A percentile compares a stretch with the other conserved stretches of the same genome.
phyloP scores from a whole-genome alignment of 2,329 filamentous ascomycete species.

The Tolypocladium album region DNA sequence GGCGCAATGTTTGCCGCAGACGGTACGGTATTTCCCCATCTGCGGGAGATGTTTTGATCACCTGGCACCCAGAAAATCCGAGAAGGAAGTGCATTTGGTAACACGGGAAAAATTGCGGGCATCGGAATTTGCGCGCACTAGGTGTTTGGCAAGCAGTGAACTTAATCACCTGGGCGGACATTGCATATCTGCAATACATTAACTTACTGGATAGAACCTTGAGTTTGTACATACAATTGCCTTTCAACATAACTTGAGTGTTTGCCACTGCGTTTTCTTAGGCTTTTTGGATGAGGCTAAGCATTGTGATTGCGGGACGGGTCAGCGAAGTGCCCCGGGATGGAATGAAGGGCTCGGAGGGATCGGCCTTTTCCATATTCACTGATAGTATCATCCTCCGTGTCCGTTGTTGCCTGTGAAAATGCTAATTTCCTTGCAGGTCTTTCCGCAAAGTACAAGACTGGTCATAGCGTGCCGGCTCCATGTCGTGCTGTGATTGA shows the following conservation, averaged over 20 bases:
- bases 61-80: not conserved
- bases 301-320: not conserved
- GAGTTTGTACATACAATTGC: not conserved
- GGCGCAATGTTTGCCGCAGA: conserved; percentile 13
- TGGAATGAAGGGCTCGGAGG: not conserved
- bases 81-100: not conserved
- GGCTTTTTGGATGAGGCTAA: not conserved
- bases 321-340: not conserved
- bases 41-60: conserved; percentile 25
- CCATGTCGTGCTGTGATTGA: not conserved
- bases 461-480: not conserved
- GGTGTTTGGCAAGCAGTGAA: not conserved
- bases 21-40: conserved; percentile 24
- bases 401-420: not conserved
- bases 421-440: not conserved
- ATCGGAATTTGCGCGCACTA: not conserved
- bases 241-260: too few species aligned
- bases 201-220: not conserved
- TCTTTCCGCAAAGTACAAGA: not conserved
- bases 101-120: too few species aligned
- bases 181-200: not conserved
- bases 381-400: not conserved
- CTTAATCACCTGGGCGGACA: not conserved
- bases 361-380: not conserved
- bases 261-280: too few species aligned